Evolutionary conservation across 345 rosid genomes (phyloP), one percentile per base, ranked within the genome.

Genomic region (Hypericum perforatum): DNA sequence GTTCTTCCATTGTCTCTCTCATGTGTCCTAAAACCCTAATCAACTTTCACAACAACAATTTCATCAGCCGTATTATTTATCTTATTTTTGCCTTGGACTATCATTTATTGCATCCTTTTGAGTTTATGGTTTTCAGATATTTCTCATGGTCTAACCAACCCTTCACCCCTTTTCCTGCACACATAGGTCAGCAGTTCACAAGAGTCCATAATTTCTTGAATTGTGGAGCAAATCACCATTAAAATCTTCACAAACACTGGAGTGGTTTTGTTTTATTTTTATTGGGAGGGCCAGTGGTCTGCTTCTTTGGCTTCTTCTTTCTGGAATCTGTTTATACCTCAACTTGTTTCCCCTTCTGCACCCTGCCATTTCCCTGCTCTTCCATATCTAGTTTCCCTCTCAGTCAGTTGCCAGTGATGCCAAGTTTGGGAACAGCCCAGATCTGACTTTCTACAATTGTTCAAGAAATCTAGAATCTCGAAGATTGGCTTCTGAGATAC

Each of bases 111-210:
- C 62, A 50, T 63, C 71, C 71, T 22, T 65, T 55, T 16, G 54
- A 52, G 67, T 58, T 78, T 57, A 52, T 61, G 75, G 60, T 61
- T 65, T 61, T 68, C 70, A 72, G 74, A 74, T 75, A 75, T 77
- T 77, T 79, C 69, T 68, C 76, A 57, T 75, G 74, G 65, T 56
- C 78, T 73, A 58, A 77, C 73, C 59, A 53, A 64, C 70, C 50
- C 63, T 58, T 57, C 56, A 45, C 71, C 63, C 76, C 64, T 72
- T 67, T 72, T 65, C 70, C 37, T 63, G 61, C 55, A 54, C 42
- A 59, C 52, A 52, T 63, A 74, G 75, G 77, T 73, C 75, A 72
- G 70, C 64, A 64, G 53, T 61, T 77, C 78, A 59, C 74, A 78
- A 70, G 78, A 64, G 61, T 74, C 73, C 75, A 22, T 22, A 69